Evolutionary conservation across 1,284 basidiomycete species (phyloP), one percentile per base, ranked within the genome.

Genomic region (Athelia psychrophila): DNA sequence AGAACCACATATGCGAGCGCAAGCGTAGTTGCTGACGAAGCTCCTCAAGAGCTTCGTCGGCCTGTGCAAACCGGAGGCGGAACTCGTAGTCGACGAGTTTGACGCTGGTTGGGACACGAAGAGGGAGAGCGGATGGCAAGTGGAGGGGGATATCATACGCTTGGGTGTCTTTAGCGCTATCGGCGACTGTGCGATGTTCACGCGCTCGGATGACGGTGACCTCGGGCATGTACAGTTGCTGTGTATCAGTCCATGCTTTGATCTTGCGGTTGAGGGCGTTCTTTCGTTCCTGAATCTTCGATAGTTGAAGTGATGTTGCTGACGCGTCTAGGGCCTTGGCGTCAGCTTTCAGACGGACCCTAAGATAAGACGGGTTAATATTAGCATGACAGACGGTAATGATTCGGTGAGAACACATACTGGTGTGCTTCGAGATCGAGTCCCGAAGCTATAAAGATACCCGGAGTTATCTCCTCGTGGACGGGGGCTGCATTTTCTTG

Each of bases 341-440:
- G 25, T 46, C 44, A 46, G 24, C 16, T 12, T 46, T 23, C 19
- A 46, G 24, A 8, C 44, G 9, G 16, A 23, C 22, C n/a, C 44
- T 46, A 20, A n/a, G n/a, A 42, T 18, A 42, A 27, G 22, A 46
- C 9, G 16, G 19, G 25, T n/a, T 24, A 27, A 20, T 23, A n/a
- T 46, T 27, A 23, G 44, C 24, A 46, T 5, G 16, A 23, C 8
- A 24, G 24, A 46, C 9, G 24, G 6, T 46, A 12, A 8, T 6
- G 38, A n/a, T 9, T 18, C n/a, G 16, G n/a, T 35, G n/a, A 35
- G 33, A n/a, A n/a, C 22, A 51, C 50, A 2, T 52, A 62, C 62
- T 58, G 57, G 20, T 58, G 51, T 3, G 53, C 56, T 40, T 63
- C 60, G 0, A 64, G 44, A 12, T 64, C 62, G 1, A 64, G 23